Base-by-base conservation (phyloP, 768 basidiomycete genomes). In the Termitomyces sp. region DNA sequence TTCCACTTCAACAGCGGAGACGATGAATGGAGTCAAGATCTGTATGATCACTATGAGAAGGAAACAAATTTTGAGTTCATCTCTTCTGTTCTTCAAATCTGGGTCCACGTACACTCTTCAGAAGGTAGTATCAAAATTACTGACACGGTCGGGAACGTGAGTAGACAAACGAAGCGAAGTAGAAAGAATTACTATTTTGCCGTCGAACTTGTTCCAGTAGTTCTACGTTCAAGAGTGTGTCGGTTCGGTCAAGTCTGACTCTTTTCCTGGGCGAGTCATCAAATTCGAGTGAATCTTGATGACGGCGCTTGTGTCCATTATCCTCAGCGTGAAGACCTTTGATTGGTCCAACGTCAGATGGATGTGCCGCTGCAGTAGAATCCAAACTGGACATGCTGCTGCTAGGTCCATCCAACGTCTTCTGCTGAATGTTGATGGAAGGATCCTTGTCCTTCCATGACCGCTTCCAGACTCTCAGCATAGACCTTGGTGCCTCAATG, bases 391-490 rank as follows among this genome's bases (percentile, higher is more conserved):
- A 58, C 47, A 53, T 53, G 54, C 61, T 60, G 57, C 60, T 59
- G 59, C 62, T 61, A 57, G 60, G 55, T 65, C 64, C 68, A 66
- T 64, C 65, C 64, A 55, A 61, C 58, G 58, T 61, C 59, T 58
- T 45, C 55, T 67, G 68, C 57, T 62, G 64, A 58, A 58, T 56
- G 41, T 51, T 57, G 47, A 30, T 34, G 35, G 49, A 46, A 40
- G 44, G 41, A 41, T 61, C 69, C 54, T 69, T 68, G 43, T 72
- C 70, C 62, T 70, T 74, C 76, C 78, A 80, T 51, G 76, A 74
- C 55, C 77, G 66, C 60, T 77, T 79, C 74, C 79, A 79, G 45
- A 77, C 66, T 45, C 76, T 78, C 58, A 81, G 65, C 81, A 82
- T 83, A 32, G 15, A 28, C 51, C 14, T 22, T 21, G 34, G 30